Conservation (phyloP, 2,329 filamentous ascomycete genomes). For the Talaromyces sp. region DNA sequence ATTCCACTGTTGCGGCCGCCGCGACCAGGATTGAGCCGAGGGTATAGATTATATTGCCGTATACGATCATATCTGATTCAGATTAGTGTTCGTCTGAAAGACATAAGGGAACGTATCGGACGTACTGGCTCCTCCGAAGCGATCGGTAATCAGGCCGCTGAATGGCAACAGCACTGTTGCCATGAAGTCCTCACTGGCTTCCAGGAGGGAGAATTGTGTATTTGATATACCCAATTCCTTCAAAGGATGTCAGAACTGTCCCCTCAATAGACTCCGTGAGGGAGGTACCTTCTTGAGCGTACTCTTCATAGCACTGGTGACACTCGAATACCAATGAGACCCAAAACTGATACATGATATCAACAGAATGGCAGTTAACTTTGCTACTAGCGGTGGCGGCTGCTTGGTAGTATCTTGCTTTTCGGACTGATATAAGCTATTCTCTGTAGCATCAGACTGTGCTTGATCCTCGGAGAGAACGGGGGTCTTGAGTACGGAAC, state of each 20-base stretch:
- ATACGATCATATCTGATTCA: constrained; percentile 50
- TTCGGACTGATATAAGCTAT: not conserved
- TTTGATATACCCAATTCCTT: constrained; percentile 57
- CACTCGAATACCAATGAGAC: constrained; percentile 57
- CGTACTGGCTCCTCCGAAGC: constrained; percentile 54
- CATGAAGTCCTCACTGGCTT: constrained; percentile 62
- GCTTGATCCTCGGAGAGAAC: not conserved
- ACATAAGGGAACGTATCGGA: not conserved
- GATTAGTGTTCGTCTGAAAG: not conserved
- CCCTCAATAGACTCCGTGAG: too few species aligned
- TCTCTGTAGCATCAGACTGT: not conserved
- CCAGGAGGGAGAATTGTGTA: constrained; percentile 56
- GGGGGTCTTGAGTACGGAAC: not conserved
- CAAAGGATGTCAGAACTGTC: not conserved
- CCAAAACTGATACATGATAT: constrained; percentile 54
- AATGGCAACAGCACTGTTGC: constrained; percentile 53
- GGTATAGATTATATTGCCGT: constrained; percentile 59
- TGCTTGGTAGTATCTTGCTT: not conserved
- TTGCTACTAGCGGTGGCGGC: constrained; percentile 18
- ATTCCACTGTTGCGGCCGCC: constrained; percentile 54
- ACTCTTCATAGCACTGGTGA: constrained; percentile 59
- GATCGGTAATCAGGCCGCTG: constrained; percentile 56
- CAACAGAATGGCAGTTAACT: constrained; percentile 45
- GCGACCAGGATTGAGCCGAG: constrained; percentile 58
- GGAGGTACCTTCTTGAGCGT: constrained; percentile 53